These are phyloP conservation scores for Epichloe baconii DNA, from an alignment of 2,329 filamentous ascomycete species.

Conservation along the genomic window DNA sequence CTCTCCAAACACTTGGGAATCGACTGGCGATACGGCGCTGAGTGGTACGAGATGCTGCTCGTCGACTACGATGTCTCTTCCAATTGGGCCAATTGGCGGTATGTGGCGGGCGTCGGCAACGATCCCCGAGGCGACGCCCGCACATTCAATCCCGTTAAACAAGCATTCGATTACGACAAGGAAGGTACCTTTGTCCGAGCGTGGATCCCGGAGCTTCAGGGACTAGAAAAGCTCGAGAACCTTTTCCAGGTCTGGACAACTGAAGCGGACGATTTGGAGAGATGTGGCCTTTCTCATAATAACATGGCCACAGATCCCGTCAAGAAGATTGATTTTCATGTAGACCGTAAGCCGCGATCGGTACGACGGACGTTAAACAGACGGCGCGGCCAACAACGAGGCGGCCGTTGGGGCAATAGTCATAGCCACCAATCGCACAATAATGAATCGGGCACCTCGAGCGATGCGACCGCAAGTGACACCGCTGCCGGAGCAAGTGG, in stretches of 20 bases:
- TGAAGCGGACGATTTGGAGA: slow-evolving; percentile 40
- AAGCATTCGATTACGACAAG: slow-evolving; percentile 64
- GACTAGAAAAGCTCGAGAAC: slow-evolving; percentile 38
- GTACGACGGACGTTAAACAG: slow-evolving; percentile 13
- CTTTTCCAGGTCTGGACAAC: slow-evolving; percentile 62
- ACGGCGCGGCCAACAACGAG: slow-evolving; percentile 13
- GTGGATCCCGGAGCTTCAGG: slow-evolving; percentile 57
- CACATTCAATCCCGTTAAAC: slow-evolving; percentile 75
- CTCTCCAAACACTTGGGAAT: slow-evolving; percentile 59
- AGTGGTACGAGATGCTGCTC: slow-evolving; percentile 68
- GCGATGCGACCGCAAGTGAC: neutral
- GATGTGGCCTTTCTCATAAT: slow-evolving; percentile 40
- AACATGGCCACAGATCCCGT: slow-evolving; percentile 56
- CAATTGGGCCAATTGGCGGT: slow-evolving; percentile 80
- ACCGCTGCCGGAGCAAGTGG: neutral
- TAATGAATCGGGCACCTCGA: slow-evolving; percentile 1
- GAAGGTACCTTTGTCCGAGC: slow-evolving; percentile 55
- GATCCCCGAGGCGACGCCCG: slow-evolving; percentile 58
- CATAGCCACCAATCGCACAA: neutral
- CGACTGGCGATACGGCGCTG: slow-evolving; percentile 69
- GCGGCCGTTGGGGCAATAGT: slow-evolving; percentile 8
- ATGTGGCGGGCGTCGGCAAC: slow-evolving; percentile 67
- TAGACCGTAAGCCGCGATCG: slow-evolving; percentile 34
- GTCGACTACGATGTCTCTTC: slow-evolving; percentile 64
- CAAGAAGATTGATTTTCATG: slow-evolving; percentile 49